Evolutionary conservation across 306 rosid species (phyloP), one percentile per base, ranked within the genome.

Genomic region (Glycine tomentella): DNA sequence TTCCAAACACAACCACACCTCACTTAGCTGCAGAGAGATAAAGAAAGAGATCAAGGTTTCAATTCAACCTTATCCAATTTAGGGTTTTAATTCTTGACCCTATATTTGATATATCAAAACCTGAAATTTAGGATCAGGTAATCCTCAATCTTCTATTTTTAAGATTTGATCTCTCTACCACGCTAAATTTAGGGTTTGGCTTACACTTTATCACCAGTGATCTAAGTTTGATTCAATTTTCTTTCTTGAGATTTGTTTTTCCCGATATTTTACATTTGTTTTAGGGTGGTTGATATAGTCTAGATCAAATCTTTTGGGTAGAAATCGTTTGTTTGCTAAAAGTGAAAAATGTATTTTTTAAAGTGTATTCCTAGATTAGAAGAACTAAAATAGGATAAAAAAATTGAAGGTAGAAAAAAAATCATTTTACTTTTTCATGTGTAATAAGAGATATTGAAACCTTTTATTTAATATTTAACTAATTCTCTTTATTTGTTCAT

Each of bases 111-210:
- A 13, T 42, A 31, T 68, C 66, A 73, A 75, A 85, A 56, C 87
- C 87, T 86, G 80, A 78, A 86, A 42, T 61, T 72, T 84, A 77
- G 75, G 90, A 87, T 91, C 87, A 82, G 94, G 94, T 89, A 74
- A 52, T 8, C 0, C 13, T 14, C 6, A 3, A 38, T 75, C 1
- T n/a, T 74, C 31, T 20, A 0, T 9, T 20, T 59, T 51, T 4
- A 0, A 17, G 33, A 17, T 51, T 34, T 2, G 0, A 14, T 17
- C 5, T 59, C 3, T 70, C 13, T 5, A 16, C 17, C 12, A 2
- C 8, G 6, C 56, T 50, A 44, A 72, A 38, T 80, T 63, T 63
- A 51, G 84, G 79, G 52, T 62, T 80, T 17, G 4, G 7, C 33
- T 58, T 16, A 4, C 6, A 16, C 5, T 72, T 9, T 79, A 9